Conservation (phyloP, 2,329 filamentous ascomycete genomes). For the Clonostachys rhizophaga region DNA sequence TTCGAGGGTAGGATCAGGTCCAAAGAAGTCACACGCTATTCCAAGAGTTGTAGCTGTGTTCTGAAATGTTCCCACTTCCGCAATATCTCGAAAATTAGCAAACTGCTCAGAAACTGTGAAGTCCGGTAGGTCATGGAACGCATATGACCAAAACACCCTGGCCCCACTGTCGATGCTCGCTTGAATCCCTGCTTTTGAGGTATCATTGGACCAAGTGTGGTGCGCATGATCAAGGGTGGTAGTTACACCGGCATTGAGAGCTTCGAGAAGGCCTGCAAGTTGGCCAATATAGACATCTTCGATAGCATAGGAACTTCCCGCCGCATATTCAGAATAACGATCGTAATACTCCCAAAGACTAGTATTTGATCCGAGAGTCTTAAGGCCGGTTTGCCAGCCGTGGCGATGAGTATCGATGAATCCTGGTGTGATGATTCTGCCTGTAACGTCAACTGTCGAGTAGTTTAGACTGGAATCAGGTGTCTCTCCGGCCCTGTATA, state of each 20-base stretch:
- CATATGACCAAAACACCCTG: constrained; percentile 39
- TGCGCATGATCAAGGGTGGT: constrained; percentile 48
- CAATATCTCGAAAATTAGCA: constrained; percentile 3
- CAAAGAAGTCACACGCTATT: constrained; percentile 33
- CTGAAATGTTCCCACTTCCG: not conserved
- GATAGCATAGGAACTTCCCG: constrained; percentile 22
- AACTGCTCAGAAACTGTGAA: constrained; percentile 3
- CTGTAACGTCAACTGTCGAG: constrained; percentile 35
- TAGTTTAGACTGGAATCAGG: not conserved
- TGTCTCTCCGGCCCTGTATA: constrained; percentile 16
- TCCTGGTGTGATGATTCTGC: constrained; percentile 48
- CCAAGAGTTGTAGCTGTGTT: constrained; percentile 24
- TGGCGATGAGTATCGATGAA: constrained; percentile 54
- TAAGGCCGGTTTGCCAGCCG: constrained; percentile 50
- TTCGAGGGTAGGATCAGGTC: constrained; percentile 14
- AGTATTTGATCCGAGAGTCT: constrained; percentile 46
- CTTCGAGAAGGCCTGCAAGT: constrained; percentile 41
- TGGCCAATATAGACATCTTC: constrained; percentile 42
- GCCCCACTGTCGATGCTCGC: constrained; percentile 38
- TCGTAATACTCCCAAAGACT: constrained; percentile 41
- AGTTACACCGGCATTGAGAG: constrained; percentile 47
- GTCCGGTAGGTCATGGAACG: constrained; percentile 24
- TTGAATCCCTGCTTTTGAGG: constrained; percentile 34
- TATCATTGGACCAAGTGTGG: constrained; percentile 36
- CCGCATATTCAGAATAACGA: constrained; percentile 26